Percentiles rank a stretch among this genome's conserved stretches.
phyloP scores from a whole-genome alignment of 352 stramenopile genomes.

The Phytopythium helicoides region DNA sequence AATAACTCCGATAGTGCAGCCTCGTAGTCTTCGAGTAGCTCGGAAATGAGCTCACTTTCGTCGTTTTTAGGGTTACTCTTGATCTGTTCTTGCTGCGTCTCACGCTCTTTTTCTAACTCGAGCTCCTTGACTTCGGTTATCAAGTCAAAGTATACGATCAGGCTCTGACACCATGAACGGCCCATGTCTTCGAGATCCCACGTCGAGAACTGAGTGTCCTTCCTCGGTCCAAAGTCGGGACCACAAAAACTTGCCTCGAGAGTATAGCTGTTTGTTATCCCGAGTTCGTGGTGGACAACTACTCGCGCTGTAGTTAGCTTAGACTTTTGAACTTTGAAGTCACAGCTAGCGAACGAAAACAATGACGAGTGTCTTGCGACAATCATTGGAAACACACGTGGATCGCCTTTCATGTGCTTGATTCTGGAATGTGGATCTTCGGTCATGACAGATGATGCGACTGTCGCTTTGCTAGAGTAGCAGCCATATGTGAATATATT shows the following conservation, averaged over 20 bases:
- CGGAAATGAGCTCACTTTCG: conserved; percentile 19
- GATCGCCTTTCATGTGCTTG: conserved; percentile 45
- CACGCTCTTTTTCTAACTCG: conserved; percentile 15
- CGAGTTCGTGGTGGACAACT: conserved; percentile 86
- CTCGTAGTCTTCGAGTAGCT: conserved; percentile 61
- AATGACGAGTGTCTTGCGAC: conserved; percentile 63
- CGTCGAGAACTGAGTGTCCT: conserved; percentile 77
- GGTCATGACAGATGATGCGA: neutral
- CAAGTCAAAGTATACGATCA: conserved; percentile 74
- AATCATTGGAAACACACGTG: conserved; percentile 79
- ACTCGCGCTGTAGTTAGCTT: conserved; percentile 89
- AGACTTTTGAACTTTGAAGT: conserved; percentile 89
- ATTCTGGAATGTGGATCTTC: neutral
- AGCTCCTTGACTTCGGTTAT: conserved; percentile 41
- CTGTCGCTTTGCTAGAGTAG: conserved; percentile 35
- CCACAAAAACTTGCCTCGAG: conserved; percentile 91
- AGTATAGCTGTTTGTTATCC: conserved; percentile 86
- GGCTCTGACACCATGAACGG: conserved; percentile 63
- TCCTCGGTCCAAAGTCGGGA: conserved; percentile 59
- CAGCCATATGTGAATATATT: conserved; percentile 90
- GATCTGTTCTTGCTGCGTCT: conserved; percentile 7
- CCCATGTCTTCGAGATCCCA: conserved; percentile 78
- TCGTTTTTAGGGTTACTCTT: neutral
- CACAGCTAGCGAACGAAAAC: conserved; percentile 85
- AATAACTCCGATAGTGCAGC: conserved; percentile 59